These are phyloP conservation scores for Arabidopsis hybrid DNA, from an alignment of 441 rosid species.

Conservation along the genomic window DNA sequence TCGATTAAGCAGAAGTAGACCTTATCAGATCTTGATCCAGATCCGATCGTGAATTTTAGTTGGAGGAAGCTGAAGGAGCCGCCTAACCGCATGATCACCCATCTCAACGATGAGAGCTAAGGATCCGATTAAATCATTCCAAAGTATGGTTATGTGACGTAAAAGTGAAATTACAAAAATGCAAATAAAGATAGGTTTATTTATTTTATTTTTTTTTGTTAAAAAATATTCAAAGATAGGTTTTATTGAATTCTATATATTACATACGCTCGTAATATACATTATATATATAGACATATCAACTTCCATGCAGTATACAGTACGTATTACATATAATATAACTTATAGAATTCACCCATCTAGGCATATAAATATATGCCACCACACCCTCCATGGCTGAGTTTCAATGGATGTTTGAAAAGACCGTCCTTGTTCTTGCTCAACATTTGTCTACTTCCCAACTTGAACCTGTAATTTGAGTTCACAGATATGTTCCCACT, in stretches of 20 bases:
- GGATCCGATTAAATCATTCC: no score
- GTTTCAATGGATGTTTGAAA: neutral
- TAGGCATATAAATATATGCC: neutral
- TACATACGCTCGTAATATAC: neutral
- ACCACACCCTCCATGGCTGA: neutral
- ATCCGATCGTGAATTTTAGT: no score
- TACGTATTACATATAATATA: neutral
- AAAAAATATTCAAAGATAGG: no score
- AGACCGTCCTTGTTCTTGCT: neutral
- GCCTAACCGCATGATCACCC: no score
- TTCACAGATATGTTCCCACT: neutral
- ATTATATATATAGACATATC: neutral
- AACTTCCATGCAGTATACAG: neutral
- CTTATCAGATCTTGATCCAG: no score
- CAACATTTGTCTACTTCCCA: neutral
- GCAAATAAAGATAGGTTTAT: neutral
- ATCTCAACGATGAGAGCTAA: no score
- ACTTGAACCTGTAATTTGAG: neutral
- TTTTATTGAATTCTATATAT: neutral
- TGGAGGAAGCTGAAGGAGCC: no score
- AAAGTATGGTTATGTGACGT: no score
- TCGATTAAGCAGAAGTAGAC: no score
- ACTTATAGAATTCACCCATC: neutral
- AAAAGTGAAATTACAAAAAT: no score
- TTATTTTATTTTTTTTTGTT: no score